These are phyloP conservation scores for Rubroshorea leprosula DNA, from an alignment of 345 rosid species.

Conservation along the genomic window DNA sequence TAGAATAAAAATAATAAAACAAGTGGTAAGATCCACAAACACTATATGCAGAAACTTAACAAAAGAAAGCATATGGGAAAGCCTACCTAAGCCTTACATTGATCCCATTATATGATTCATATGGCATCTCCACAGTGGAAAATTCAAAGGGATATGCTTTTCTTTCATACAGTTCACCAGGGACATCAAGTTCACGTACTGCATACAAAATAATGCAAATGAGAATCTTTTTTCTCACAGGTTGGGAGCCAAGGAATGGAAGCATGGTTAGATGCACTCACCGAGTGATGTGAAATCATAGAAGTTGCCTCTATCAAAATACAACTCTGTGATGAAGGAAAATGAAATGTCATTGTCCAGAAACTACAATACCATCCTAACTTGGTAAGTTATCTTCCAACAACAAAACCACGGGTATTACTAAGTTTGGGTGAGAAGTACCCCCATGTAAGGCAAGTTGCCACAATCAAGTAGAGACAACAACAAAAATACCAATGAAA, in stretches of 20 bases:
- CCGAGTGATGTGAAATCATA: constrained; percentile 60
- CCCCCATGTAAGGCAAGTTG: no score
- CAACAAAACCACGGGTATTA: no score
- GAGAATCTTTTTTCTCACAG: background rate
- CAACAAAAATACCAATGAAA: no score
- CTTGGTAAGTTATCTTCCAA: no score
- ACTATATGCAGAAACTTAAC: background rate
- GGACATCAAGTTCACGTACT: constrained; percentile 21
- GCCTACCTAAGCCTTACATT: constrained; percentile 50
- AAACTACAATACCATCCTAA: background rate
- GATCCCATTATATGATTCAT: constrained; percentile 50
- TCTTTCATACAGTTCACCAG: constrained; percentile 21
- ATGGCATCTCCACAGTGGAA: constrained; percentile 55
- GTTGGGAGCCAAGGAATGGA: background rate
- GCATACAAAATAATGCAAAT: background rate
- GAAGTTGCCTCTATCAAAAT: constrained; percentile 52
- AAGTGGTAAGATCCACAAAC: background rate
- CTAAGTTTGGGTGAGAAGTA: no score
- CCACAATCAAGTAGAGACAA: no score
- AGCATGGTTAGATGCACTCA: constrained; percentile 20
- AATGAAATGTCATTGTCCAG: constrained; percentile 3
- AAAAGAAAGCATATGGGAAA: constrained; percentile 4
- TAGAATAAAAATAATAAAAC: background rate
- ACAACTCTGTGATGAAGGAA: constrained; percentile 34
- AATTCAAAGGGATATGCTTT: constrained; percentile 51